These are phyloP conservation scores for Trichoderma polysporum DNA, from an alignment of 2,329 filamentous ascomycete species.

Conservation along the genomic window DNA sequence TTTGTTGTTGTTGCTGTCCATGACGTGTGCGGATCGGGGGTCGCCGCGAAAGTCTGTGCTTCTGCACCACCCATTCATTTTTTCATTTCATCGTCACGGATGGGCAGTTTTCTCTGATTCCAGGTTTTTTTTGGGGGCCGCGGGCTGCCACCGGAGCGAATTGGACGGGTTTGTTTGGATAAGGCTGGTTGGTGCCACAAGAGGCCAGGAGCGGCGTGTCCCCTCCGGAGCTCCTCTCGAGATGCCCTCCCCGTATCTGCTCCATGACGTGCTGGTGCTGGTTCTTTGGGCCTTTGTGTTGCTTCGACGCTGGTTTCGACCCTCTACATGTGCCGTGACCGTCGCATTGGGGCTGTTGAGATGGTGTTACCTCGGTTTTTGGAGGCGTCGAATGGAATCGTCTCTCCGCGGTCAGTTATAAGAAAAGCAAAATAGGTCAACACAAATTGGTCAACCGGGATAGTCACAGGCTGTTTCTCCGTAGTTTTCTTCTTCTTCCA, in stretches of 20 bases:
- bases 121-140: conserved; percentile 8
- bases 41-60: conserved; percentile 5
- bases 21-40: conserved; percentile 20
- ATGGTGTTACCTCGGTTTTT: not conserved
- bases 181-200: conserved; percentile 3
- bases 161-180: not conserved
- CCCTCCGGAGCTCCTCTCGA: not conserved
- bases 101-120: not conserved
- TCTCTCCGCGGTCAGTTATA: not conserved
- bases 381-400: not conserved
- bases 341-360: not conserved
- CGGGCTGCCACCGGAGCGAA: not conserved
- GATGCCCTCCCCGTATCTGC: not conserved
- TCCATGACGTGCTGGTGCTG: conserved; percentile 13
- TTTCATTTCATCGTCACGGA: not conserved
- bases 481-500: not conserved
- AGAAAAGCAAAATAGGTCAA: not conserved
- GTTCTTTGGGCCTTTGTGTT: not conserved
- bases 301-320: not conserved
- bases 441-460: not conserved
- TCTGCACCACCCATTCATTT: not conserved
- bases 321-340: not conserved
- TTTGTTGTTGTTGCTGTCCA: conserved; percentile 12
- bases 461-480: not conserved
- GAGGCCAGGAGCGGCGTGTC: not conserved